Base-by-base conservation (phyloP, 495 filamentous ascomycete genomes). In the Neurospora africana region DNA sequence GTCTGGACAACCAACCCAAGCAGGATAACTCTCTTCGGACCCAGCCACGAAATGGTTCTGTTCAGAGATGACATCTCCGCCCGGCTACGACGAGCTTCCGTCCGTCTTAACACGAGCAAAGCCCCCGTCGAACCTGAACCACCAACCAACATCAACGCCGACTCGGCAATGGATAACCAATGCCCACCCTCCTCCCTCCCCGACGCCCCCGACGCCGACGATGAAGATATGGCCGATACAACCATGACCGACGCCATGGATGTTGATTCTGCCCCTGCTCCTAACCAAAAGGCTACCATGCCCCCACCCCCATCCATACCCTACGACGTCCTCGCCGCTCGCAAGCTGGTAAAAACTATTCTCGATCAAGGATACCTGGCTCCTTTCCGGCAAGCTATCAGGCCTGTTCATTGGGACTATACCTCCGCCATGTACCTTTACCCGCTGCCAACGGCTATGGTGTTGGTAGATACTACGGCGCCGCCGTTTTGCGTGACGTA, bases 371-470 rank as follows among this genome's bases (percentile, higher is more conserved):
- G 92, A 5, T 90, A 92, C 43, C 83, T 99, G 7, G 90, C 91
- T 0, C 95, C 95, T 1, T 99, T 98, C 81, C 91, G 92, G 0
- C 85, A 92, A 36, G 82, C 87, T 2, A 82, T 86, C 35, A 87
- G 95, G 4, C 95, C 95, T 1, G 86, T 97, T 13, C 85, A 95
- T 69, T 98, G 95, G 95, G 94, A 97, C 80, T 92, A 91, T 81
- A 88, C 89, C 0, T 72, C 79, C 6, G 84, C 91, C 15, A 78
- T 97, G 68, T 87, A 91, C 68, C 84, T 99, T 17, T 98, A 97
- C 78, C 95, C 95, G 13, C 80, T 98, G 44, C 95, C 95, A 6
- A 95, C 91, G 17, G 88, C 90, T 0, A 77, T 98, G 75, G 88
- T 97, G 30, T 80, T 99, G 23, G 90, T 91, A 6, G 95, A 99